Percentiles rank a stretch among this genome's conserved stretches.
phyloP scores from a whole-genome alignment of 2,329 filamentous ascomycete species.

The Fusarium napiforme region DNA sequence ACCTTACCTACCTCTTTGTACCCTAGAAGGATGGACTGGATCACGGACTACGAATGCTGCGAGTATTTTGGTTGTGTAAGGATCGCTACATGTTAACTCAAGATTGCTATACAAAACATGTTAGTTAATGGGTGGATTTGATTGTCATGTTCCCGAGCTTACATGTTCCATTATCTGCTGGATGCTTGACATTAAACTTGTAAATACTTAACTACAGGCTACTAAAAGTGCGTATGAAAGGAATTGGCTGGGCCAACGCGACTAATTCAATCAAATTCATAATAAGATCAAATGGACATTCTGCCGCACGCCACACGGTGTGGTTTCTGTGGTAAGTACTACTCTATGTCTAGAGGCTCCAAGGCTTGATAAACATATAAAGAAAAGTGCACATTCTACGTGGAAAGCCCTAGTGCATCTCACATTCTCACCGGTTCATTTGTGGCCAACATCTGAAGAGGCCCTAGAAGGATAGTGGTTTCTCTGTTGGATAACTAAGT shows the following conservation, averaged over 20 bases:
- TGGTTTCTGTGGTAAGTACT: not conserved
- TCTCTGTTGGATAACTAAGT: too few species aligned
- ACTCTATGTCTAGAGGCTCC: too few species aligned
- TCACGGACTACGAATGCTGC: not conserved
- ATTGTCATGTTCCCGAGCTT: not conserved
- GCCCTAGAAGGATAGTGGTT: fast-evolving
- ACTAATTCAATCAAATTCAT: not conserved
- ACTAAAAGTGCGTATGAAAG: not conserved
- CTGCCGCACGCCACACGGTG: not conserved
- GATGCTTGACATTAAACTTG: not conserved
- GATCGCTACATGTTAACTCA: not conserved
- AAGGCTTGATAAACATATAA: not conserved
- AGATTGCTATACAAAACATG: too few species aligned
- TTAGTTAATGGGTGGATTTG: not conserved
- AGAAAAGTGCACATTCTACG: not conserved
- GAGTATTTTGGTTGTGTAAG: fast-evolving
- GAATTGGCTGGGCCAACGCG: not conserved
- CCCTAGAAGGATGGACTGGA: not conserved
- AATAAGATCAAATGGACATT: not conserved
- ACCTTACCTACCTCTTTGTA: too few species aligned
- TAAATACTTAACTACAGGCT: not conserved
- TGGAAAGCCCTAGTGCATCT: fast-evolving
- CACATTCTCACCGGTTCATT: too few species aligned
- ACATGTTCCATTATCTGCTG: not conserved
- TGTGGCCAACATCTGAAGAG: not conserved